Evolutionary conservation across 2,329 filamentous ascomycete species (phyloP), one percentile per base, ranked within the genome.

Genomic region (Grosmannia clavigera): DNA sequence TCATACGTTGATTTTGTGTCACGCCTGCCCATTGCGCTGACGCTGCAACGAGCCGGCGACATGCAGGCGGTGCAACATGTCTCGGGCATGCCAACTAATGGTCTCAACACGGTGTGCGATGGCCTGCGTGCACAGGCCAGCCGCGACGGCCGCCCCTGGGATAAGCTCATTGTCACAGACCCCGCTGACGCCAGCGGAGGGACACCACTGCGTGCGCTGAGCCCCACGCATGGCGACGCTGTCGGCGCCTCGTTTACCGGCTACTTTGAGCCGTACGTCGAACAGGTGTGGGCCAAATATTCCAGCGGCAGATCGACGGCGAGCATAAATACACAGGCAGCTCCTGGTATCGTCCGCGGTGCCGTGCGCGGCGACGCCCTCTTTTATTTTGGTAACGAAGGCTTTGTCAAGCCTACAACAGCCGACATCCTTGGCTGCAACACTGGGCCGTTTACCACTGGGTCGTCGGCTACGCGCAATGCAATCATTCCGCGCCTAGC

Each of bases 391-490:
- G 72, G 68, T 43, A 64, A 64, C 11, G 74, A 76, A 64, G 40
- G 51, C 1, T 89, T 88, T 68, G 61, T 68, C 1, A 75, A 79
- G 61, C 86, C 86, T 0, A 77, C 73, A 1, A 81, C 81, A 1
- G 73, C 72, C 14, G 86, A 89, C 69, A 85, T 90, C 63, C 82
- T 88, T 67, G 79, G 79, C 43, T 87, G 84, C 72, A 84, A 80
- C 65, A 82, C 79, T 2, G 84, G 84, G 0, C 82, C 83, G 0
- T 86, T 87, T 64, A 73, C 75, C 9, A 74, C 70, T 9, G 72
- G 64, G 67, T 74, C 54, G 67, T 79, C 62, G 58, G 62, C 68
- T 27, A 68, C 61, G 67, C 76, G 68, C 56, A 76, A 67, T 71
- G 72, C 72, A 25, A 73, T 76, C 58, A 76, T 65, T 78, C 86